Conservation (phyloP, 1,139 yeast genomes). For the Geotrichum europaeum region DNA sequence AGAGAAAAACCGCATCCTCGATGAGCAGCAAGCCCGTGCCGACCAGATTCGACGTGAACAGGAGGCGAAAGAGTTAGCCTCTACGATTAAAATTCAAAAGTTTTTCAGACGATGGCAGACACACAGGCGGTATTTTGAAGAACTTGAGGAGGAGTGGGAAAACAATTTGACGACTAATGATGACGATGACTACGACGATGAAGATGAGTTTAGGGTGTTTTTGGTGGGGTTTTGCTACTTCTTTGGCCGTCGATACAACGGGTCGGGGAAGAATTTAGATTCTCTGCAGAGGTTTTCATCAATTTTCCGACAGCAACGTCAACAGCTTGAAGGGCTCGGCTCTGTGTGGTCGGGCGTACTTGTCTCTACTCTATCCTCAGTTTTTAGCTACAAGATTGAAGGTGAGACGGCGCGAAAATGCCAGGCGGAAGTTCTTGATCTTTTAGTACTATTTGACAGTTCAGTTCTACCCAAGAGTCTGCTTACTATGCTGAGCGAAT, state of each 20-base stretch:
- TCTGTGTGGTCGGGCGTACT: background rate
- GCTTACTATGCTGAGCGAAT: background rate
- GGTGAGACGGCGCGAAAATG: background rate
- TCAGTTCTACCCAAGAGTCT: background rate
- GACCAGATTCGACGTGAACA: conserved; percentile 36
- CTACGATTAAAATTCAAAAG: conserved; percentile 48
- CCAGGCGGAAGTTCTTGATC: conserved; percentile 1
- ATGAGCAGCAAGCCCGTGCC: background rate
- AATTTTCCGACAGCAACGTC: background rate
- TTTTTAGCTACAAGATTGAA: background rate
- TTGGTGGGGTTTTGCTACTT: conserved; percentile 15
- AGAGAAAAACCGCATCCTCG: conserved; percentile 10
- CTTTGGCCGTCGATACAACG: conserved; percentile 18
- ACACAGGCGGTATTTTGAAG: conserved; percentile 6
- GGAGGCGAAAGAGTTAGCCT: conserved; percentile 44
- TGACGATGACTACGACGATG: conserved; percentile 8
- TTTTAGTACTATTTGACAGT: background rate
- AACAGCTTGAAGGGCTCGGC: background rate
- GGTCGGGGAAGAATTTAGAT: conserved; percentile 10
- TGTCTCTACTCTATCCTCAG: background rate
- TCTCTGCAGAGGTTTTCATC: background rate
- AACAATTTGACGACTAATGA: conserved; percentile 10
- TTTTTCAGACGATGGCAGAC: conserved; percentile 26
- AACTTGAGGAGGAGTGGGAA: conserved; percentile 10
- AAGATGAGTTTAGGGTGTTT: conserved; percentile 4